phyloP scores from a whole-genome alignment of 768 basidiomycete species.

The Lactarius quietus region DNA sequence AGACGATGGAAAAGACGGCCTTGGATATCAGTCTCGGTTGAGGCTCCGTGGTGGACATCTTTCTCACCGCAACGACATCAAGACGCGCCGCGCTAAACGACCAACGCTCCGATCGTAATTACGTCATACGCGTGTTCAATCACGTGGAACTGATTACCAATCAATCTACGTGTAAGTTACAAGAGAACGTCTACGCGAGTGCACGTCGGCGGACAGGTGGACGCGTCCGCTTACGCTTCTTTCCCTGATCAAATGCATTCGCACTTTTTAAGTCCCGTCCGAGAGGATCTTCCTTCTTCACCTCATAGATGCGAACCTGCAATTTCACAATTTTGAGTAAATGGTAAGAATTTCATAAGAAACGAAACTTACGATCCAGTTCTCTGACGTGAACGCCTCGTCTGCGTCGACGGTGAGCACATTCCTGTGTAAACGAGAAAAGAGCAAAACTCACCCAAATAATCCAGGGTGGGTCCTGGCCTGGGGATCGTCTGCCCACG shows the following conservation, averaged over 20 bases:
- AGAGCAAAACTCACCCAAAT: slow-evolving; percentile 60
- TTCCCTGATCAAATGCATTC: slow-evolving; percentile 79
- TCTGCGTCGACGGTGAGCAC: slow-evolving; percentile 43
- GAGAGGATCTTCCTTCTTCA: slow-evolving; percentile 89
- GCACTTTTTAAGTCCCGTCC: slow-evolving; percentile 89
- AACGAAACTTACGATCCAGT: slow-evolving; percentile 82
- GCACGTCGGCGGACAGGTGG: slow-evolving; percentile 59
- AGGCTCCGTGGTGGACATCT: background rate
- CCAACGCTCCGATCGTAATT: background rate
- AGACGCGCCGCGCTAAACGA: background rate
- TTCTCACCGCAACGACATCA: background rate
- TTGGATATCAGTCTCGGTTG: slow-evolving; percentile 3
- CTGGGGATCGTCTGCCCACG: slow-evolving; percentile 81
- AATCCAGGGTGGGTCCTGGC: slow-evolving; percentile 77
- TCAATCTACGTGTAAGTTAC: slow-evolving; percentile 4
- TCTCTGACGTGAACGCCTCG: slow-evolving; percentile 98
- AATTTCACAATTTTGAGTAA: background rate
- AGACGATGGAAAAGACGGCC: slow-evolving; percentile 11
- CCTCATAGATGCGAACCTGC: slow-evolving; percentile 88
- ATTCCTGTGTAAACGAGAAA: background rate
- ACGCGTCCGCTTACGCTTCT: slow-evolving; percentile 82
- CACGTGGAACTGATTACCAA: background rate
- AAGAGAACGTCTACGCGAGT: slow-evolving; percentile 29
- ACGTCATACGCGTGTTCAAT: slow-evolving; percentile 7
- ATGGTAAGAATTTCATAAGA: background rate